Conservation (phyloP, 2,329 filamentous ascomycete genomes). For the Pestalotiopsis sp. region DNA sequence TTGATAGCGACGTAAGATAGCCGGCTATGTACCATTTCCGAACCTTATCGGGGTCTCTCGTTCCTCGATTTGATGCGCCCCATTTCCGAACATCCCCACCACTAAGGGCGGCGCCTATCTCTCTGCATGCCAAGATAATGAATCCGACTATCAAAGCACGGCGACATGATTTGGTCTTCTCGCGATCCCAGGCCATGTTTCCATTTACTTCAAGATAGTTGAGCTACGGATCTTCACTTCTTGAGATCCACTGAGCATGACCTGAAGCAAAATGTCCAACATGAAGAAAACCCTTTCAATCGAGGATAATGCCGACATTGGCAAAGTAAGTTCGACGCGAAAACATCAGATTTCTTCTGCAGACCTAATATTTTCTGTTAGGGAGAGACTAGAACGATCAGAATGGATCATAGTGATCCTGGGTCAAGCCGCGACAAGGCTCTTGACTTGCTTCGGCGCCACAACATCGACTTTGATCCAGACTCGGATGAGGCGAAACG, state of each 20-base stretch:
- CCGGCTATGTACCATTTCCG: not conserved
- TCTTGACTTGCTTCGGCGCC: not conserved
- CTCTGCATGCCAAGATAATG: not conserved
- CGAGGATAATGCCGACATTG: not conserved
- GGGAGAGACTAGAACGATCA: not conserved
- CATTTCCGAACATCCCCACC: not conserved
- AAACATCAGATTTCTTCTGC: not conserved
- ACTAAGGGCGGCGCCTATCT: not conserved
- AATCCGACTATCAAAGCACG: not conserved
- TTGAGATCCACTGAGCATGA: not conserved
- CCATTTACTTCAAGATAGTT: not conserved
- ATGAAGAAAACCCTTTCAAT: not conserved
- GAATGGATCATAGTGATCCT: not conserved
- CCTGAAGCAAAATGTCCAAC: not conserved
- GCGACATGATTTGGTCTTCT: not conserved
- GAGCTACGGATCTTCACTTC: not conserved
- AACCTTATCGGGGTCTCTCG: not conserved
- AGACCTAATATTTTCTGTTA: not conserved
- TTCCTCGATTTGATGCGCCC: not conserved
- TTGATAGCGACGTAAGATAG: not conserved
- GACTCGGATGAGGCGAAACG: not conserved
- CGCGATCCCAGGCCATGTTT: not conserved
- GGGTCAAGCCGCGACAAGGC: not conserved
- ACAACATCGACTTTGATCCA: slow-evolving; percentile 1
- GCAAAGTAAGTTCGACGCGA: not conserved